Percentiles rank a stretch among this genome's conserved stretches.
phyloP scores from a whole-genome alignment of 306 rosid species.

The Cucumis melo region DNA sequence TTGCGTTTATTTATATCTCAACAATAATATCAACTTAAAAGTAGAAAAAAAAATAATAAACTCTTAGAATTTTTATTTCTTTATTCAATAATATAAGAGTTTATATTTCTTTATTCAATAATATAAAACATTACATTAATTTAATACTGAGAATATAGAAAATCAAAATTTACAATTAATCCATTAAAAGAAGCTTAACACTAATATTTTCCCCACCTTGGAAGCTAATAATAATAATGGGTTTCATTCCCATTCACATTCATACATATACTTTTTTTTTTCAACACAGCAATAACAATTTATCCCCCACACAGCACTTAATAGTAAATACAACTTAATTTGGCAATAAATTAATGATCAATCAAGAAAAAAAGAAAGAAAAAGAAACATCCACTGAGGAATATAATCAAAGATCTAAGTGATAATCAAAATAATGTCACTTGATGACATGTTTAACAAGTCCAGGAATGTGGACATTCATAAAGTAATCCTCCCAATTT shows the following conservation, averaged over 20 bases:
- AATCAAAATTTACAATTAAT: too few relatives aligned
- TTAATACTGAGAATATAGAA: not conserved
- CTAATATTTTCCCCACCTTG: too few relatives aligned
- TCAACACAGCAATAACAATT: not conserved
- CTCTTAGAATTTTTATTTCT: not conserved
- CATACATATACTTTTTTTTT: not conserved
- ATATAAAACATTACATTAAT: not conserved
- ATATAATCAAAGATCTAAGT: too few relatives aligned
- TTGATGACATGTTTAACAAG: slow-evolving; percentile 42
- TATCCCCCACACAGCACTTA: not conserved
- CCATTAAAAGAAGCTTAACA: too few relatives aligned
- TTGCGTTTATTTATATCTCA: too few relatives aligned
- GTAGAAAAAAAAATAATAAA: too few relatives aligned
- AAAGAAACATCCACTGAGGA: not conserved
- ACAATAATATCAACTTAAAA: too few relatives aligned
- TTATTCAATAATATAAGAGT: not conserved
- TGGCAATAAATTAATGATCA: too few relatives aligned
- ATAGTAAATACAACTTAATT: not conserved
- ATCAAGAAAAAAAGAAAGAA: too few relatives aligned
- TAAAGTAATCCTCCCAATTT: slow-evolving; percentile 65
- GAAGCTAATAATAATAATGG: too few relatives aligned
- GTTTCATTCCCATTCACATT: not conserved
- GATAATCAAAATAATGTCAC: slow-evolving; percentile 12
- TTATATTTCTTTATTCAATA: not conserved
- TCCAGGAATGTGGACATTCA: slow-evolving; percentile 45